Conservation (phyloP, 345 rosid species). For the Dipteronia dyeriana region DNA sequence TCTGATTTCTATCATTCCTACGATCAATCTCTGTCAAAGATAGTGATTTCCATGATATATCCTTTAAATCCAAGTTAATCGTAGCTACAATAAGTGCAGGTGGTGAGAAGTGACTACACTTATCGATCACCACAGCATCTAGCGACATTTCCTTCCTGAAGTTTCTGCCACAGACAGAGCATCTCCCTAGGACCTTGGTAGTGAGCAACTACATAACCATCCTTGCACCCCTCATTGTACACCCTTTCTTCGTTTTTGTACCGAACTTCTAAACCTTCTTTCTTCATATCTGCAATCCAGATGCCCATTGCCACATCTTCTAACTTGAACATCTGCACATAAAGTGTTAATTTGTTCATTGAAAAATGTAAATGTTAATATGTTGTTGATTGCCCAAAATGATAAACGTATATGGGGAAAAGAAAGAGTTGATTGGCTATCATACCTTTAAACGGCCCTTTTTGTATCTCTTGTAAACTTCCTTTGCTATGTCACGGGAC, state of each 20-base stretch:
- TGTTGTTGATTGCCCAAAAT: background rate
- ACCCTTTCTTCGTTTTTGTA: slow-evolving; percentile 76
- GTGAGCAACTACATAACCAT: slow-evolving; percentile 88
- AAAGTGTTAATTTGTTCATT: background rate
- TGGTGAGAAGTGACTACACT: background rate
- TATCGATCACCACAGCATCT: slow-evolving; percentile 67
- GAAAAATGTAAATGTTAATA: background rate
- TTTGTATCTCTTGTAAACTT: slow-evolving; percentile 55
- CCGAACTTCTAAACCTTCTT: slow-evolving; percentile 60
- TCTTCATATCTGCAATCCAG: slow-evolving; percentile 77
- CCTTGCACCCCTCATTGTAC: slow-evolving; percentile 75
- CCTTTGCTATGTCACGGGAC: slow-evolving; percentile 73
- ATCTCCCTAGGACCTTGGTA: slow-evolving; percentile 92
- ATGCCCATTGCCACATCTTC: slow-evolving; percentile 99
- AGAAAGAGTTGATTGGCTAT: background rate
- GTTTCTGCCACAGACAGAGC: slow-evolving; percentile 94
- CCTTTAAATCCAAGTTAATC: background rate
- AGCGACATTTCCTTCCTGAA: slow-evolving; percentile 68
- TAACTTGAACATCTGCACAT: slow-evolving; percentile 87
- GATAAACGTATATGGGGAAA: background rate
- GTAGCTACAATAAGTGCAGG: background rate
- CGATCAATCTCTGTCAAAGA: background rate
- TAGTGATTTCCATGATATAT: too few species aligned
- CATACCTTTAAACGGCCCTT: slow-evolving; percentile 66
- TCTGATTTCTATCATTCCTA: background rate